Evolutionary conservation across 345 rosid genomes (phyloP).

Genomic region (Lepidium aucheri): DNA sequence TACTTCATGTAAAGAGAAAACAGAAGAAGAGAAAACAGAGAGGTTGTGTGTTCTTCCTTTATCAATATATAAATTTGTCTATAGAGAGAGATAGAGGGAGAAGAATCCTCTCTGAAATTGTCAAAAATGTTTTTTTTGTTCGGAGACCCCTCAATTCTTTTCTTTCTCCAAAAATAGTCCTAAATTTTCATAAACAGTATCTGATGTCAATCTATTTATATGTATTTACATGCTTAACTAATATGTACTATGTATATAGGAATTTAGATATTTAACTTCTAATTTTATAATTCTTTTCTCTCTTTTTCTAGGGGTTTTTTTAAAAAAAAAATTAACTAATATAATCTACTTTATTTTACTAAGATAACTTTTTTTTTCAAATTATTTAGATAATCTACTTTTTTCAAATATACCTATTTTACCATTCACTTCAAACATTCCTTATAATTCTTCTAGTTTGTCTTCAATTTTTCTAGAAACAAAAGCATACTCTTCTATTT

Average conservation of each 20-base stretch:
- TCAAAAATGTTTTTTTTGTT: slow-evolving; percentile 10
- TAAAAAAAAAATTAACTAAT: too few species aligned
- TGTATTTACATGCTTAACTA: background rate
- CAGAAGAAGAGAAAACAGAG: background rate
- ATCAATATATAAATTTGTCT: background rate
- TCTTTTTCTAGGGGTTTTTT: background rate
- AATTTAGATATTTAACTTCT: background rate
- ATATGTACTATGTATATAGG: background rate
- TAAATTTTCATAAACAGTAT: background rate
- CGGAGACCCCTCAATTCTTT: slow-evolving; percentile 5
- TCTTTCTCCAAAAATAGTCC: background rate
- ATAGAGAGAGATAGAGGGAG: slow-evolving; percentile 1
- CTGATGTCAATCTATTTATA: background rate
- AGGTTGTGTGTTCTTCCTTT: background rate
- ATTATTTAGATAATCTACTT: too few species aligned
- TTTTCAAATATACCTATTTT: too few species aligned
- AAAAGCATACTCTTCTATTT: too few species aligned
- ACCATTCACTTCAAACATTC: too few species aligned
- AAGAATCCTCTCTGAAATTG: background rate
- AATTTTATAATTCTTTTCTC: background rate
- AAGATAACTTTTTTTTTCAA: too few species aligned
- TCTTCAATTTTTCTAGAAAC: too few species aligned
- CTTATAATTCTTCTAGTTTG: too few species aligned
- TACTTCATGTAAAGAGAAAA: slow-evolving; percentile 73
- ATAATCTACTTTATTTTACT: too few species aligned